Base-by-base conservation (phyloP, 495 filamentous ascomycete species). In the Hamigera avellanea region DNA sequence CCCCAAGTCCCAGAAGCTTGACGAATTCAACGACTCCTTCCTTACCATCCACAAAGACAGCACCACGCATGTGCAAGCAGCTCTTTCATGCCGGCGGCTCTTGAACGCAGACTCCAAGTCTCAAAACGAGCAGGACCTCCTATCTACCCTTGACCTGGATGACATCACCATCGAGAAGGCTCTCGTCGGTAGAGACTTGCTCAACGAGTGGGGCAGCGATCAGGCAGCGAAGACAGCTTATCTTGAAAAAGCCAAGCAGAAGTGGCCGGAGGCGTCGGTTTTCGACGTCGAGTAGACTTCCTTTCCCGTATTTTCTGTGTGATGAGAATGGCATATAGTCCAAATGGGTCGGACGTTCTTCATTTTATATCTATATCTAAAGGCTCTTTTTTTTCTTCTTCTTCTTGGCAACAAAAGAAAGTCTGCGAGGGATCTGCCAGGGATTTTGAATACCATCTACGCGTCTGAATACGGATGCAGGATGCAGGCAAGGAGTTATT, bases 201-300 rank as follows among this genome's bases (percentile, higher is more conserved):
- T 93, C 19, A 59, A 56, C 36, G 67, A 72, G 38, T 79, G 81
- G 75, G 72, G 71, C 27, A 64, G 66, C 34, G 67, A 76, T 35
- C 50, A 58, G 25, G 64, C 57, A 19, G 61, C 51, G 13, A 66
- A 60, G 41, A 50, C 73, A 3, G 59, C 61, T 15, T 89, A 85
- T 50, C 59, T 70, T 26, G 56, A 75, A 35, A 74, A 74, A 33
- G 82, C 82, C n/a, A 62, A 62, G 35, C 56, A 66, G 45, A 77
- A 74, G 64, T 93, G 84, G 78, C 78, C 79, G 0, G 72, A 85
- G 50, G 78, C 81, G 13, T 72, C 68, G 1, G 54, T 69, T 5
- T 86, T 87, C 44, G 43, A 52, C 33, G 33, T 55, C 35, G 43
- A 53, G 25, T 65, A 40, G 52, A 26, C 16, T n/a, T 40, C 18